Evolutionary conservation across 805 yeast genomes (phyloP).

Genomic region (Kodamaea nitidulidarum): DNA sequence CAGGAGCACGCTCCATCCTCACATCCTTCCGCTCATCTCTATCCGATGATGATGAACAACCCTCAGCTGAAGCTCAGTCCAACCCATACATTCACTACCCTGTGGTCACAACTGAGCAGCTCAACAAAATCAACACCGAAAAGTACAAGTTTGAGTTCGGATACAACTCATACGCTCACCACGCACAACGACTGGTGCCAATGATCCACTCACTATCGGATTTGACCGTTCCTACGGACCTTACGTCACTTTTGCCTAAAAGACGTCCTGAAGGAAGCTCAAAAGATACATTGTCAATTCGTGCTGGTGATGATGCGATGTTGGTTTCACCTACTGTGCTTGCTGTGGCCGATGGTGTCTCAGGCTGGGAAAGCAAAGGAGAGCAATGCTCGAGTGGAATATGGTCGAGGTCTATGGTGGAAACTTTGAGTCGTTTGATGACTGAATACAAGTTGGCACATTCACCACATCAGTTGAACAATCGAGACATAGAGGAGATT

Average conservation of each 20-base stretch:
- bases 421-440: conserved; percentile 44
- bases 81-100: conserved; percentile 42
- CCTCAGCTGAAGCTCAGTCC: conserved; percentile 19
- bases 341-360: conserved; percentile 56
- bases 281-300: conserved; percentile 47
- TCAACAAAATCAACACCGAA: conserved; percentile 34
- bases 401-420: conserved; percentile 52
- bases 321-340: conserved; percentile 48
- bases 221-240: conserved; percentile 44
- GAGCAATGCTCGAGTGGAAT: conserved; percentile 45
- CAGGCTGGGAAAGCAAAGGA: conserved; percentile 48
- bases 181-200: conserved; percentile 36
- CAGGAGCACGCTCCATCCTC: conserved; percentile 1
- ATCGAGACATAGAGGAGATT: conserved; percentile 39
- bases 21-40: background rate
- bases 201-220: conserved; percentile 47
- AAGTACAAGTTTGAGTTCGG: conserved; percentile 41
- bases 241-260: conserved; percentile 44
- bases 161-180: conserved; percentile 47
- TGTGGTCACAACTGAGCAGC: conserved; percentile 36
- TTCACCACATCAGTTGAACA: conserved; percentile 34
- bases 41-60: conserved; percentile 8
- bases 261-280: conserved; percentile 52
- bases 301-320: conserved; percentile 59
- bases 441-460: conserved; percentile 42